phyloP scores from a whole-genome alignment of 2,329 filamentous ascomycete species.

The Sporothrix brasiliensis region DNA sequence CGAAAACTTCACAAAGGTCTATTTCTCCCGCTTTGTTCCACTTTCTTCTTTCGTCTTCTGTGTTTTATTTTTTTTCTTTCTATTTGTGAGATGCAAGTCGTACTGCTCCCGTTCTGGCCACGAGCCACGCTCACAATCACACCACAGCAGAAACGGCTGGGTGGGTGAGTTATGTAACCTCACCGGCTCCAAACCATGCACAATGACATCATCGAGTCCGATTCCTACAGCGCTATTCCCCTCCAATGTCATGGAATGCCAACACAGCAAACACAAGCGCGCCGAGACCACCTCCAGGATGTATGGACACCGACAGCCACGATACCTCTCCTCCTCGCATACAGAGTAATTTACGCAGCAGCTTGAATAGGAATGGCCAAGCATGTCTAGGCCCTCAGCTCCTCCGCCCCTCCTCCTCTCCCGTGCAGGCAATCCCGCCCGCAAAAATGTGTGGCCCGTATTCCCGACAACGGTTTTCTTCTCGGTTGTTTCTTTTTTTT shows the following conservation, averaged over 20 bases:
- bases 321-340: neutral
- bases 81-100: neutral
- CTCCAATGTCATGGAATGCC: neutral
- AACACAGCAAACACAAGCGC: neutral
- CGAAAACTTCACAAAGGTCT: no score
- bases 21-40: neutral
- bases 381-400: neutral
- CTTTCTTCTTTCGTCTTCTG: neutral
- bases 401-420: neutral
- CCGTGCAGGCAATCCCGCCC: no score
- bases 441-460: neutral
- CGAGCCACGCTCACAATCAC: no score
- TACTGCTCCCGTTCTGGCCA: no score
- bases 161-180: constrained; percentile 3
- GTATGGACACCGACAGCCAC: neutral
- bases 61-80: neutral
- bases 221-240: neutral
- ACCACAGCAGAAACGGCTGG: no score
- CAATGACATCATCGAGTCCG: constrained; percentile 29
- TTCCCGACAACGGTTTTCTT: neutral
- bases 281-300: neutral
- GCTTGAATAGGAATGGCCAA: neutral
- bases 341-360: no score
- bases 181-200: constrained; percentile 25
- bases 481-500: no score